phyloP scores from a whole-genome alignment of 345 rosid species.

The Citrus maxima region DNA sequence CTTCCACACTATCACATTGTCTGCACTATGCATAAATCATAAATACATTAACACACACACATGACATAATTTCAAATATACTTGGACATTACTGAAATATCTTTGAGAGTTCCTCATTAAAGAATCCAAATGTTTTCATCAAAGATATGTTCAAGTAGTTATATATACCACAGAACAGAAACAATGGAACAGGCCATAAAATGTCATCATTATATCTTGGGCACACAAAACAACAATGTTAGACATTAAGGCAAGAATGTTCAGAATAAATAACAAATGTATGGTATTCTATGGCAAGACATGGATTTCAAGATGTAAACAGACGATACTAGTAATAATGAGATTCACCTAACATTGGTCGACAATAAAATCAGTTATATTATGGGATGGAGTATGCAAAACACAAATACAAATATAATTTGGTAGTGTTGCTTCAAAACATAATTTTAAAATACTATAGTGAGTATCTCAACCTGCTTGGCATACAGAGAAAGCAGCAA shows the following conservation, averaged over 20 bases:
- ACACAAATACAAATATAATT: background rate
- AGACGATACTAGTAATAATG: background rate
- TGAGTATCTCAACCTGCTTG: slow-evolving; percentile 67
- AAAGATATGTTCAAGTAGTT: background rate
- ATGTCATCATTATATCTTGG: background rate
- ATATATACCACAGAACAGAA: background rate
- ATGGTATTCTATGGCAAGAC: background rate
- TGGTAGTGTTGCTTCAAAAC: background rate
- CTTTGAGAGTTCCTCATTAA: background rate
- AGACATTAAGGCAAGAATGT: background rate
- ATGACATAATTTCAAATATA: background rate
- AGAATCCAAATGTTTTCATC: background rate
- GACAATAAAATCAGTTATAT: background rate
- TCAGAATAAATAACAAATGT: background rate
- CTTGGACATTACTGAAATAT: background rate
- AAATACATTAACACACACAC: background rate
- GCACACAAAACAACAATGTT: background rate
- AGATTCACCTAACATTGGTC: background rate
- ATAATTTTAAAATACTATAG: background rate
- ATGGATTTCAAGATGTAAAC: background rate
- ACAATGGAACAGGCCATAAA: background rate
- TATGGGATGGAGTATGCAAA: background rate
- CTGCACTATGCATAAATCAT: background rate
- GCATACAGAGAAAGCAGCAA: slow-evolving; percentile 94
- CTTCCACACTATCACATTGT: background rate